Evolutionary conservation across 495 filamentous ascomycete genomes (phyloP).

Genomic region (Chaetomium fimeti): DNA sequence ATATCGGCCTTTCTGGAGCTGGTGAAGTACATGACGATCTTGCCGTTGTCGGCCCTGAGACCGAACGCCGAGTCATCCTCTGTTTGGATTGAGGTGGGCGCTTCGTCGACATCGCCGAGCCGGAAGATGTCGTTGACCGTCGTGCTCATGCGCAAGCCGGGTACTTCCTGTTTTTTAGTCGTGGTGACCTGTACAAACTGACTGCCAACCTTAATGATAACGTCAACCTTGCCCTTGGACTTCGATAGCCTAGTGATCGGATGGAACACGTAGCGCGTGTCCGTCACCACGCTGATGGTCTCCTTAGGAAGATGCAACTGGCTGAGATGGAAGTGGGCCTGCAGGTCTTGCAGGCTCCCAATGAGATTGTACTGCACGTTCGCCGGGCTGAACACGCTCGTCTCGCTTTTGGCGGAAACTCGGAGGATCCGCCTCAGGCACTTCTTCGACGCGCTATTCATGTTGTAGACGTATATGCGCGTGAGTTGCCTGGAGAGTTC

Average conservation of each 20-base stretch:
- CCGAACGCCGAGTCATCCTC: slow-evolving; percentile 68
- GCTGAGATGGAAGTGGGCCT: slow-evolving; percentile 62
- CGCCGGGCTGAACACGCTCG: slow-evolving; percentile 54
- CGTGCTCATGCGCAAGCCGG: slow-evolving; percentile 55
- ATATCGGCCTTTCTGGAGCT: slow-evolving; percentile 60
- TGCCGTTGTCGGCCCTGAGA: slow-evolving; percentile 63
- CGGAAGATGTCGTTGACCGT: slow-evolving; percentile 68
- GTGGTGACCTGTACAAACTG: slow-evolving; percentile 69
- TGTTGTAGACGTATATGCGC: slow-evolving; percentile 64
- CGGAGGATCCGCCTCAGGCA: slow-evolving; percentile 60
- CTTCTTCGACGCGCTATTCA: slow-evolving; percentile 64
- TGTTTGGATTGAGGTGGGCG: slow-evolving; percentile 58
- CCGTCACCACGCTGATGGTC: slow-evolving; percentile 62
- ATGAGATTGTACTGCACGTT: slow-evolving; percentile 63
- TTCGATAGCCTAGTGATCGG: slow-evolving; percentile 62
- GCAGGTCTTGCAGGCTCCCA: slow-evolving; percentile 58
- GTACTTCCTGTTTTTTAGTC: slow-evolving; percentile 63
- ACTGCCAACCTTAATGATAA: slow-evolving; percentile 61
- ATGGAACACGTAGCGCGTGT: slow-evolving; percentile 62
- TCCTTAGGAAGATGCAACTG: slow-evolving; percentile 64
- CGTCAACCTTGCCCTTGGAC: slow-evolving; percentile 64
- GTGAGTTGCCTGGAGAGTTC: slow-evolving; percentile 57
- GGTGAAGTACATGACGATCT: slow-evolving; percentile 65
- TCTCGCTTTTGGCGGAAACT: slow-evolving; percentile 54
- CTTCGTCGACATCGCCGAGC: slow-evolving; percentile 62